These are phyloP conservation scores for Rossbeevera mucosa DNA, from an alignment of 768 basidiomycete species.

Conservation along the genomic window DNA sequence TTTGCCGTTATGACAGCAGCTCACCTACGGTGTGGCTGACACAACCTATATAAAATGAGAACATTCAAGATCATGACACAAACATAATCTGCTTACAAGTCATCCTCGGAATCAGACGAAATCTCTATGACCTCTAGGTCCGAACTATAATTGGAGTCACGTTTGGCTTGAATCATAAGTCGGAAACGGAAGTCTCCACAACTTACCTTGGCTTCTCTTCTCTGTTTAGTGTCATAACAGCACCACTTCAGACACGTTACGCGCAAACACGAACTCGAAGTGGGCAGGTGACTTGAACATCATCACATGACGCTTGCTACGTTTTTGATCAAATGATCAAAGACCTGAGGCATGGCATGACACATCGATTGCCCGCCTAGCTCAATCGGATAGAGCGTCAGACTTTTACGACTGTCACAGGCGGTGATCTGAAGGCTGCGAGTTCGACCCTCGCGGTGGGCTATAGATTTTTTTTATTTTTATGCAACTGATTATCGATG, in stretches of 20 bases:
- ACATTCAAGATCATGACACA: neutral
- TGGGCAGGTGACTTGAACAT: slow-evolving; percentile 17
- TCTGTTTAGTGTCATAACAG: slow-evolving; percentile 40
- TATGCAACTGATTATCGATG: no score
- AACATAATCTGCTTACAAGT: slow-evolving; percentile 25
- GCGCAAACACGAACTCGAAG: neutral
- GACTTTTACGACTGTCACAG: slow-evolving; percentile 46
- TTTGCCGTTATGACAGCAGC: neutral
- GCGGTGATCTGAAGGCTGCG: slow-evolving; percentile 78
- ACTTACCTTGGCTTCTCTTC: slow-evolving; percentile 40
- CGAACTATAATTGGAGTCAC: neutral
- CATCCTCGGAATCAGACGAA: slow-evolving; percentile 45
- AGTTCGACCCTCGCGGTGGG: slow-evolving; percentile 84
- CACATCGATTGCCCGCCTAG: slow-evolving; percentile 46
- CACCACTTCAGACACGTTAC: neutral
- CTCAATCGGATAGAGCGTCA: slow-evolving; percentile 68
- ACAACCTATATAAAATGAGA: slow-evolving; percentile 6
- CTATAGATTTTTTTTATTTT: slow-evolving; percentile 32
- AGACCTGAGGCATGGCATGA: neutral
- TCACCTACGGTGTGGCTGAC: slow-evolving; percentile 10
- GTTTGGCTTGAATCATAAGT: neutral
- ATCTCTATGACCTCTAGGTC: slow-evolving; percentile 47
- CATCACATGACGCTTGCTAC: slow-evolving; percentile 19
- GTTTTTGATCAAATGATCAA: slow-evolving; percentile 32
- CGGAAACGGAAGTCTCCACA: neutral